Evolutionary conservation across 2,329 filamentous ascomycete genomes (phyloP).

Genomic region (Fusarium multiceps): DNA sequence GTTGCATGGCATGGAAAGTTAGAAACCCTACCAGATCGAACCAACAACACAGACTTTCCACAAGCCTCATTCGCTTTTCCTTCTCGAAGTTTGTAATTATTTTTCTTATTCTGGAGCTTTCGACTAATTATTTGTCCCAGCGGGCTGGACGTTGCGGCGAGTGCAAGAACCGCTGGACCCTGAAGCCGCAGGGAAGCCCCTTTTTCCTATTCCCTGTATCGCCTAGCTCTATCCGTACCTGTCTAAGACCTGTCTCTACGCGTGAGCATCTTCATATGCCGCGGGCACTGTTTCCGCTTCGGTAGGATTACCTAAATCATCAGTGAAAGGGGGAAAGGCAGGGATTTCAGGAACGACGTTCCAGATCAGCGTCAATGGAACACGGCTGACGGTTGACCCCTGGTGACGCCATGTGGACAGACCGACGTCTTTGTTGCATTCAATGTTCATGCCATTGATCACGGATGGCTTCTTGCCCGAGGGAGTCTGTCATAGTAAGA

Average conservation of each 20-base stretch:
- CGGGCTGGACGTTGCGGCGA: conserved; percentile 37
- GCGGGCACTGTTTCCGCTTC: conserved; percentile 14
- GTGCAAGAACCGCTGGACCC: conserved; percentile 16
- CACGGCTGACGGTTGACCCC: conserved; percentile 30
- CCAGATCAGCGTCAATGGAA: conserved; percentile 36
- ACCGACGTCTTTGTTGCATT: conserved; percentile 6
- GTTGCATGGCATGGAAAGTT: conserved; percentile 6
- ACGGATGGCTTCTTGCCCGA: conserved; percentile 11
- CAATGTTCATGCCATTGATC: conserved; percentile 12
- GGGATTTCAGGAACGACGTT: conserved; percentile 26
- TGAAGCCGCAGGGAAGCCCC: conserved; percentile 31
- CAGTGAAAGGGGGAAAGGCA: conserved; percentile 24
- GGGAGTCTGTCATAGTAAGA: neutral
- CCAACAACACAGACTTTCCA: neutral
- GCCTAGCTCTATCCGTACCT: conserved; percentile 3
- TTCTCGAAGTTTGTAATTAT: conserved; percentile 1
- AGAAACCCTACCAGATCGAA: neutral
- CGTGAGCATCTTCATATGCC: conserved; percentile 40
- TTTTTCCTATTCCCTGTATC: conserved; percentile 17
- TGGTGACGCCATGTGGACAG: conserved; percentile 39
- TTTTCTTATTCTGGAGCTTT: conserved; percentile 16
- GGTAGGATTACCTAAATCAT: conserved; percentile 23
- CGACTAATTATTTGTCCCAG: conserved; percentile 15
- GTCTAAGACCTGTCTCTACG: neutral
- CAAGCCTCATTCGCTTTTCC: neutral